These are phyloP conservation scores for Trichaptum fuscoviolaceum DNA, from an alignment of 768 basidiomycete genomes.

Conservation along the genomic window DNA sequence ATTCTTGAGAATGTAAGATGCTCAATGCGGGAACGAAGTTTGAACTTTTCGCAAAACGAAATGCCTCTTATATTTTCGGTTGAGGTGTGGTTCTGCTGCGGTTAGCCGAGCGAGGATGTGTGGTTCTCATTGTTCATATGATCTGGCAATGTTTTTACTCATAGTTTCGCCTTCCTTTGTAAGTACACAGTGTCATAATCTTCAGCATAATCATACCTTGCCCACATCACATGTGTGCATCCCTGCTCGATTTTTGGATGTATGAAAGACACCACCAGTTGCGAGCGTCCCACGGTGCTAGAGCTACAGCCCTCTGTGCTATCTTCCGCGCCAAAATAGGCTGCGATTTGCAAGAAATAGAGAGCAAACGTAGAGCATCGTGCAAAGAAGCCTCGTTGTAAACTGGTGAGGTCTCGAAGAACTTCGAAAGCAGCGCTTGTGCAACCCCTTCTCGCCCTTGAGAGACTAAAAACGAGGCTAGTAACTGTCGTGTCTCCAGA, in stretches of 20 bases:
- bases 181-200: neutral
- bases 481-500: conserved; percentile 40
- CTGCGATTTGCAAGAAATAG: conserved; percentile 32
- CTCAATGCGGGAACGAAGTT: too few relatives aligned
- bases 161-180: neutral
- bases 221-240: neutral
- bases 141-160: too few relatives aligned
- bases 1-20: too few relatives aligned
- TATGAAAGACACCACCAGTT: conserved; percentile 62
- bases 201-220: neutral
- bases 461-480: conserved; percentile 54
- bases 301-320: conserved; percentile 61
- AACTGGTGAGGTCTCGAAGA: conserved; percentile 16
- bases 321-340: conserved; percentile 24
- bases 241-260: conserved; percentile 29
- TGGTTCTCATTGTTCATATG: neutral
- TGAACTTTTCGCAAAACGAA: too few relatives aligned
- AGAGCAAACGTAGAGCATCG: conserved; percentile 43
- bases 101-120: neutral
- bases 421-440: conserved; percentile 39
- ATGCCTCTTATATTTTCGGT: neutral
- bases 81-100: neutral
- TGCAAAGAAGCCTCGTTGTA: conserved; percentile 33
- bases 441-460: conserved; percentile 36
- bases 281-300: conserved; percentile 45